These are phyloP conservation scores for Moniliophthora roreri DNA, from an alignment of 1,284 basidiomycete genomes.

Conservation along the genomic window DNA sequence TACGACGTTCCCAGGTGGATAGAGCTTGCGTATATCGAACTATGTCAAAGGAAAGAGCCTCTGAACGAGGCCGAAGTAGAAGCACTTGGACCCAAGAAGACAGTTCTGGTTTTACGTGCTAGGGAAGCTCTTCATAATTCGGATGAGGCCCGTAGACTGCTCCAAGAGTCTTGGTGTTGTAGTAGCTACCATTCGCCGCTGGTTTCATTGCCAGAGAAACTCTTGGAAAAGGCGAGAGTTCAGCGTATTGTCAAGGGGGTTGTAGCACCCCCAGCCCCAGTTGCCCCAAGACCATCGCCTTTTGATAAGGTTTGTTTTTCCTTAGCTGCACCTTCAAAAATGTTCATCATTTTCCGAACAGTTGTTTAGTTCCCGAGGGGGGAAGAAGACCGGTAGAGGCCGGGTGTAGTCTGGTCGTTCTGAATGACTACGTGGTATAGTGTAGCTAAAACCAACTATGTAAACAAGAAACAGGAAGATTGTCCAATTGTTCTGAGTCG, in stretches of 20 bases:
- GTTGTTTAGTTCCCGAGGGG: no score
- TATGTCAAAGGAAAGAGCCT: constrained; percentile 9
- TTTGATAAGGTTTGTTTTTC: no score
- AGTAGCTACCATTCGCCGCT: not conserved
- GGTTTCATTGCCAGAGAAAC: not conserved
- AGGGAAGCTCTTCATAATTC: constrained; percentile 1
- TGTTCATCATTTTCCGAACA: no score
- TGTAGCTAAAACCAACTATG: no score
- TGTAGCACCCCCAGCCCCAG: not conserved
- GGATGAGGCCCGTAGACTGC: not conserved
- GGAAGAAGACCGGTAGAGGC: no score
- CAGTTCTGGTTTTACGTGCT: constrained; percentile 4
- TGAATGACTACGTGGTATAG: no score
- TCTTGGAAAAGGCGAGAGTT: not conserved
- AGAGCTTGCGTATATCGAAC: constrained; percentile 9
- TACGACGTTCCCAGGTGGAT: constrained; percentile 10
- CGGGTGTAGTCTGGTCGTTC: no score
- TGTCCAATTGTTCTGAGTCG: no score
- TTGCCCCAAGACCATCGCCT: no score
- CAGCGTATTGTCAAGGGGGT: not conserved
- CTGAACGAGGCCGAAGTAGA: constrained; percentile 3
- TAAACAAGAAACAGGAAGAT: no score
- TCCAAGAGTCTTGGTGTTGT: not conserved
- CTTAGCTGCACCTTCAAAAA: no score
- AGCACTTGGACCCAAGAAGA: constrained; percentile 5